Base-by-base conservation (phyloP, 1,139 yeast genomes). In the Pichia kudriavzevii region DNA sequence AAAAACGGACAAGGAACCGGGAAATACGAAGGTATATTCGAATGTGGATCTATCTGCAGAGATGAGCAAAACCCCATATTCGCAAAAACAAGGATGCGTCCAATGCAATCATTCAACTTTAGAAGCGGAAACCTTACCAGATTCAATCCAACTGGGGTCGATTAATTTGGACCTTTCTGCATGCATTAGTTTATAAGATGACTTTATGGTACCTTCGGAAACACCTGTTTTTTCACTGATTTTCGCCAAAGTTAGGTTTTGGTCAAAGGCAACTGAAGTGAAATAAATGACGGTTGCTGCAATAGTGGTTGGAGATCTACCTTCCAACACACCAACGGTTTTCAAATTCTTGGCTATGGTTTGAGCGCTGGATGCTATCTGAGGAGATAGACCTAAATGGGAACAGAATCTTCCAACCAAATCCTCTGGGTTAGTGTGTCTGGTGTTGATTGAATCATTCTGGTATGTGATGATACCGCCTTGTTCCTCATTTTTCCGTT, bases 211-310 rank as follows among this genome's bases (percentile, higher is more conserved):
- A 47, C 97, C 97, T 55, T 91, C 98, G 53, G 95, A 83, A 15
- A 91, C 98, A 46, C 96, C 98, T n/a, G 96, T 77, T 50, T 83
- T 84, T 49, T 87, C 95, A 7, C 95, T 84, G 40, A 91, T 88
- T 53, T 76, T 81, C 3, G 82, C 64, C 2, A 95, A 93, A 7
- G 83, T 66, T 23, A 66, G 55, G 17, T 56, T 59, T 39, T 66
- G 78, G 25, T 84, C 84, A 59, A 88, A 88, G 17, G 91, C 64
- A 12, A 83, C 65, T 5, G 93, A 82, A 4, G 96, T 87, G 83
- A 91, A 80, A 61, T 88, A 91, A 35, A 91, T 91, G 4, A 94
- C 95, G 0, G 97, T 94, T 7, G 97, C 97, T 0, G 98, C 97
- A 52, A 91, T 85, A 25, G 98, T 91, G 34, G 91, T 88, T 22